phyloP scores from a whole-genome alignment of 139 green algal species.

The Limnomonas spitsbergensis region DNA sequence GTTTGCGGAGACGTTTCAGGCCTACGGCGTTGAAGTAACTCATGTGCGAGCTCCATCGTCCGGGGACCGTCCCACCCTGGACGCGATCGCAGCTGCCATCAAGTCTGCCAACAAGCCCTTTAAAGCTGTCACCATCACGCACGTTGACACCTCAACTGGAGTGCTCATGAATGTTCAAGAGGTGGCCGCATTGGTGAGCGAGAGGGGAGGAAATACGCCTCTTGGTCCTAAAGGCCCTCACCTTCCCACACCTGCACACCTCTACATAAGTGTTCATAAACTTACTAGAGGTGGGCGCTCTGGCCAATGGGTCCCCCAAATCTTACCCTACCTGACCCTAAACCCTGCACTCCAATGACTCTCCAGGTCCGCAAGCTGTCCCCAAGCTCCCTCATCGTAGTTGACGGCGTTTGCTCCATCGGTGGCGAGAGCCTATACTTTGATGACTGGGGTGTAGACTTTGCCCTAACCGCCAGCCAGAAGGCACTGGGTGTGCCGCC shows the following conservation, averaged over 20 bases:
- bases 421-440: constrained; percentile 23
- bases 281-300: no score
- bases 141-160: constrained; percentile 28
- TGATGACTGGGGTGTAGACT: constrained; percentile 24
- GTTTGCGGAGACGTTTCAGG: constrained; percentile 5
- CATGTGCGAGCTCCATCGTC: neutral
- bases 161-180: constrained; percentile 26
- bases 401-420: constrained; percentile 33
- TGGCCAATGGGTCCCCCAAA: no score
- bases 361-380: neutral
- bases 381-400: constrained; percentile 18
- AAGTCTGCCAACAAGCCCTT: neutral
- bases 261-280: no score
- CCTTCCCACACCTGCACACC: neutral
- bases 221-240: neutral
- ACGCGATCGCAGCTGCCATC: neutral
- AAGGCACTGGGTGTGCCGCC: constrained; percentile 24
- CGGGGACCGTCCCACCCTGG: neutral
- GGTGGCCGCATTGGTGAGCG: neutral
- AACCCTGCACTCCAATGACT: no score
- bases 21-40: neutral
- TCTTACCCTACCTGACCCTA: no score
- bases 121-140: constrained; percentile 20
- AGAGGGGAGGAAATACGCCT: neutral
- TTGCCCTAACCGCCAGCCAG: constrained; percentile 26